These are phyloP conservation scores for Hirsutella rhossiliensis DNA, from an alignment of 2,329 filamentous ascomycete genomes.

Conservation along the genomic window DNA sequence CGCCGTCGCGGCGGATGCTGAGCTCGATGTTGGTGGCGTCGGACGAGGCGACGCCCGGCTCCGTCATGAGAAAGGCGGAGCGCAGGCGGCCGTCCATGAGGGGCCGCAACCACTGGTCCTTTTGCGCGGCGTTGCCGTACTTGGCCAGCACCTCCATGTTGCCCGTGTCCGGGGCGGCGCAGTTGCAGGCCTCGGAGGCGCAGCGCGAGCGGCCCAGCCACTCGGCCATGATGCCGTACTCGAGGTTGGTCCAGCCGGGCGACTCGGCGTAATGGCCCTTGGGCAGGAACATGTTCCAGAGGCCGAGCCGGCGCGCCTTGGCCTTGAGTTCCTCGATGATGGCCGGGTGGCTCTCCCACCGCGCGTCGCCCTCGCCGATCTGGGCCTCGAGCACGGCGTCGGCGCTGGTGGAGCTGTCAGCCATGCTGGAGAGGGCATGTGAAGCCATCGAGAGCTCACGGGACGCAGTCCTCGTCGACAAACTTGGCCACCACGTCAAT, in stretches of 20 bases:
- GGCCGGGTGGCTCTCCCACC: constrained; percentile 70
- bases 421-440: not conserved
- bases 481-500: constrained; percentile 88
- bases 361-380: constrained; percentile 59
- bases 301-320: constrained; percentile 68
- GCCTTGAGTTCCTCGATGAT: constrained; percentile 84
- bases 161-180: constrained; percentile 80
- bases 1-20: constrained; percentile 68
- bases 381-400: constrained; percentile 73
- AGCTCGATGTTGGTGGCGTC: constrained; percentile 92
- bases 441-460: constrained; percentile 31
- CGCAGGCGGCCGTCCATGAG: constrained; percentile 76
- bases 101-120: constrained; percentile 70
- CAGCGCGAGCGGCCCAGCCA: constrained; percentile 76
- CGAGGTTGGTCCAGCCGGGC: constrained; percentile 86
- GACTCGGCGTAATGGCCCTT: constrained; percentile 93
- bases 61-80: constrained; percentile 89
- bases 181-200: constrained; percentile 82
- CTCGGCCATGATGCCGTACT: constrained; percentile 97
- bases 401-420: constrained; percentile 34
- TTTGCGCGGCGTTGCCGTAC: constrained; percentile 78
- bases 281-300: constrained; percentile 98
- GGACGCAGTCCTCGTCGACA: constrained; percentile 89
- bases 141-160: constrained; percentile 95
- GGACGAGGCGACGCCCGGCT: constrained; percentile 76